Evolutionary conservation across 2,329 filamentous ascomycete genomes (phyloP), one percentile per base, ranked within the genome.

Genomic region (Colletotrichum spaethianum): DNA sequence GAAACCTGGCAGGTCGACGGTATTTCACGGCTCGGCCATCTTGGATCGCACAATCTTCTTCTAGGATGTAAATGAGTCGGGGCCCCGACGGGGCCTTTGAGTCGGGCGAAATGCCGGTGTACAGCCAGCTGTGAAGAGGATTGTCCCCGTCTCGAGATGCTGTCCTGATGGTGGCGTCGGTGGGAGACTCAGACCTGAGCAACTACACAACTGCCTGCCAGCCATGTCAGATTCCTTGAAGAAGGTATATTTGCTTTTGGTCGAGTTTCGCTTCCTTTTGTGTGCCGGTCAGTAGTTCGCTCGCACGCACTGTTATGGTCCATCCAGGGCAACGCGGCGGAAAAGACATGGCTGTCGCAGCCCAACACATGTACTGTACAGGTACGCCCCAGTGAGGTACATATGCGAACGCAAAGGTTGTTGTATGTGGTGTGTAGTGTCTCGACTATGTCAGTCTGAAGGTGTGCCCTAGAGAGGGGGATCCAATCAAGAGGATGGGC

Each of bases 261-360:
- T 52, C 23, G 40, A 61, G 23, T 20, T 33, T 9, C 53, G 31
- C 12, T 72, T 72, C 48, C 59, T 63, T 57, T 57, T 66, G 33
- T 53, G 56, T 28, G 68, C 44, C 53, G 61, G 57, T n/a, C 65
- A 63, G 38, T n/a, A 69, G 11, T 28, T 63, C 44, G 28, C 38
- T 55, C n/a, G 46, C 52, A 38, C 7, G 46, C 40, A 46, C 36
- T n/a, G 55, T 31, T 46, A 36, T 63, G 16, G 20, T n/a, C 42
- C 52, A 48, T 48, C n/a, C 53, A 48, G n/a, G 4, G 46, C 38
- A 40, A 48, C 38, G 42, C 59, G 31, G 46, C 52, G 33, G 65
- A n/a, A 38, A 53, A 72, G 52, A 60, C 52, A 63, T 40, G 69
- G 69, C 69, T 57, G 59, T 64, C 44, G 69, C 65, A 69, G 65